Percentiles rank a stretch among this genome's conserved stretches.
These are phyloP conservation scores for Cordyceps militaris DNA, from an alignment of 2,329 filamentous ascomycete species.

Conservation along the genomic window DNA sequence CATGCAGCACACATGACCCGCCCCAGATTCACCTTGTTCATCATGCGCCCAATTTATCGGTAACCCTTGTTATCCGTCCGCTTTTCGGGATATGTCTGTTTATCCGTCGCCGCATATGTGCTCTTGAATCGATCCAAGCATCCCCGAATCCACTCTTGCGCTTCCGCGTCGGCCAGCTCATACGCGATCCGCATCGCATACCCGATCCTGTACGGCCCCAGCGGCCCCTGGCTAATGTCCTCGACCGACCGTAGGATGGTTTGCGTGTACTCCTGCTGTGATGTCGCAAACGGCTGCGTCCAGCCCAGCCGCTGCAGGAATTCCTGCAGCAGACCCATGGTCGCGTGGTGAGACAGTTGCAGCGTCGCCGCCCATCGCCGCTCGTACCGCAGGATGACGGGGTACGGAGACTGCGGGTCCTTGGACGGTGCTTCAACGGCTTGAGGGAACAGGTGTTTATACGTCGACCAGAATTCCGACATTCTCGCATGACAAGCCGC, in stretches of 20 bases:
- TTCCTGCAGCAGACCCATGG: conserved; percentile 34
- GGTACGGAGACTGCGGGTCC: conserved; percentile 27
- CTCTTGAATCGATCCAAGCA: conserved; percentile 6
- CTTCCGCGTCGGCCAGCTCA: conserved; percentile 15
- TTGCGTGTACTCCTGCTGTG: conserved; percentile 22
- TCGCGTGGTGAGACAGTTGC: conserved; percentile 32
- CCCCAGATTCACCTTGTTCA: background rate
- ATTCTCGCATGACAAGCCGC: conserved; percentile 24
- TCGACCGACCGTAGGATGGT: conserved; percentile 33
- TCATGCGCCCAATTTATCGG: background rate
- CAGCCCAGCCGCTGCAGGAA: conserved; percentile 27
- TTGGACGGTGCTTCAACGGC: conserved; percentile 23
- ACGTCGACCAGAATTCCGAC: conserved; percentile 26
- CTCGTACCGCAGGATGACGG: conserved; percentile 25
- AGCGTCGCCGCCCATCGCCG: conserved; percentile 27
- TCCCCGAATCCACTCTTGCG: conserved; percentile 9
- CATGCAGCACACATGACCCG: background rate
- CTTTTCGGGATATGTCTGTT: conserved; percentile 3
- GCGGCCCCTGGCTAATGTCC: conserved; percentile 27
- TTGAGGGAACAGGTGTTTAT: conserved; percentile 19
- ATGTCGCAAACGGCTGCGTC: conserved; percentile 21
- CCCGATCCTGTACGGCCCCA: conserved; percentile 33
- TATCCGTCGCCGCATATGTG: conserved; percentile 13
- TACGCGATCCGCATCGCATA: conserved; percentile 32
- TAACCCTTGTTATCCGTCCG: conserved; percentile 7